Conservation (phyloP, 2,329 filamentous ascomycete genomes). For the Ceratocystis papillata region DNA sequence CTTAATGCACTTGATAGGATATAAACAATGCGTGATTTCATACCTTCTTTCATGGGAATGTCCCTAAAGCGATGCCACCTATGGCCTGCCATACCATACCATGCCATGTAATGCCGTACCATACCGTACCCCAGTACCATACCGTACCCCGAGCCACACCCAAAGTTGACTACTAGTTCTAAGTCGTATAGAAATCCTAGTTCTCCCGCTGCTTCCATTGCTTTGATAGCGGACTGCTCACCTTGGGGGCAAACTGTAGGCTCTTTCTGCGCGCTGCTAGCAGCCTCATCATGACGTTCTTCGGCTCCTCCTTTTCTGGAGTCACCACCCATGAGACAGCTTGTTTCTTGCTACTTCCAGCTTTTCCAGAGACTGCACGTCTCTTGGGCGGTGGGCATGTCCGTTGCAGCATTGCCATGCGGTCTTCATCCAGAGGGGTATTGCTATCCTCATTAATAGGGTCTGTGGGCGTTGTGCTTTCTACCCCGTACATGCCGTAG, state of each 20-base stretch:
- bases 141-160: too few relatives aligned
- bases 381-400: constrained; percentile 29
- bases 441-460: constrained; percentile 36
- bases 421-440: constrained; percentile 32
- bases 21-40: constrained; percentile 12
- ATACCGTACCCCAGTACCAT: too few relatives aligned
- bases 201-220: constrained; percentile 37
- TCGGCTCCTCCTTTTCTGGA: constrained; percentile 43
- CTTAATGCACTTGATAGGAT: constrained; percentile 1
- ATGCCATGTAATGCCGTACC: too few relatives aligned
- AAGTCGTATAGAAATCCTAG: not conserved
- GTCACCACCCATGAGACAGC: constrained; percentile 33
- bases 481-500: constrained; percentile 29
- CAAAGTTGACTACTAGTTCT: too few relatives aligned
- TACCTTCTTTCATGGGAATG: constrained; percentile 8
- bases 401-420: constrained; percentile 33
- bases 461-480: not conserved
- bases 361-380: not conserved
- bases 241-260: constrained; percentile 63
- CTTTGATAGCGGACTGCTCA: constrained; percentile 59
- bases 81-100: too few relatives aligned
- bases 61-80: too few relatives aligned
- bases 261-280: constrained; percentile 67
- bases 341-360: constrained; percentile 26
- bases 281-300: constrained; percentile 49